Evolutionary conservation across 1,284 basidiomycete genomes (phyloP).

Genomic region (Sanghuangporus weigelae): DNA sequence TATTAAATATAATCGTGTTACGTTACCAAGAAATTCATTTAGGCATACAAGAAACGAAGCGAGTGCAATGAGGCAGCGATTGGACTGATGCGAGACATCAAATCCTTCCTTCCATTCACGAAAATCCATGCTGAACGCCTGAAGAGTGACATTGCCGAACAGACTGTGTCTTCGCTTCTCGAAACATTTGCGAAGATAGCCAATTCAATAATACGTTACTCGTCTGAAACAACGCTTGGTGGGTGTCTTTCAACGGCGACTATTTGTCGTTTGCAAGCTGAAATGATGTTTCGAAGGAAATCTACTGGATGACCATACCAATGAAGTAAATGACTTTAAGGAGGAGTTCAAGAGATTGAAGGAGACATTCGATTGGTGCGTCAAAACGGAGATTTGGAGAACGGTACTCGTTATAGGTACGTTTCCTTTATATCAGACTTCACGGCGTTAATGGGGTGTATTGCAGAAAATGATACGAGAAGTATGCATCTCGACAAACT

Average conservation of each 20-base stretch:
- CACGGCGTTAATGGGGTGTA: too few relatives aligned
- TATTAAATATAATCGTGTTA: neutral
- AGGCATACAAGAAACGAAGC: neutral
- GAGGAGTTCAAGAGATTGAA: neutral
- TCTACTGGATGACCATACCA: neutral
- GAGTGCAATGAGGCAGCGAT: neutral
- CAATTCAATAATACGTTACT: neutral
- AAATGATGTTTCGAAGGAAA: neutral
- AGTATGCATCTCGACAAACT: neutral
- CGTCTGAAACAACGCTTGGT: neutral
- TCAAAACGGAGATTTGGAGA: neutral
- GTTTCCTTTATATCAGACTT: too few relatives aligned
- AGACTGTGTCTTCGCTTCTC: neutral
- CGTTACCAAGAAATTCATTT: neutral
- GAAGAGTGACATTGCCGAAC: too few relatives aligned
- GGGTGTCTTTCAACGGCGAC: neutral
- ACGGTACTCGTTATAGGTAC: too few relatives aligned
- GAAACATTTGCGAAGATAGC: neutral
- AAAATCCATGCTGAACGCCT: neutral
- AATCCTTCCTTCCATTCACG: neutral
- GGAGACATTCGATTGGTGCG: neutral
- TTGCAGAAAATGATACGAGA: neutral
- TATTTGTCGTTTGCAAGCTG: too few relatives aligned
- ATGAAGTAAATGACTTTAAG: neutral
- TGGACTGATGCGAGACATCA: neutral